Base-by-base conservation (phyloP, 139 green algal genomes). In the Chlorella sp. region DNA sequence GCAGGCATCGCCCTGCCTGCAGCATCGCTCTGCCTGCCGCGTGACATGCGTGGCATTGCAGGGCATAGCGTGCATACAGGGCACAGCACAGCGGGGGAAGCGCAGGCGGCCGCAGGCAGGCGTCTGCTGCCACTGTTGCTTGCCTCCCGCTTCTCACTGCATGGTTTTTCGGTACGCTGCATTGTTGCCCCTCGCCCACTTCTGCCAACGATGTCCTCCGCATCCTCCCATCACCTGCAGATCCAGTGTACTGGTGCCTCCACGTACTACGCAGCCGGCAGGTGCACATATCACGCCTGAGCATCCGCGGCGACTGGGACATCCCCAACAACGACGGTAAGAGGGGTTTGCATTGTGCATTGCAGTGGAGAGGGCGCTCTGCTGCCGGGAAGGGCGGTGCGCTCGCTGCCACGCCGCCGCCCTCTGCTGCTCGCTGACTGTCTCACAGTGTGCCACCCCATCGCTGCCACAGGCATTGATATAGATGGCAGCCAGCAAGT, bases 251-350 rank as follows among this genome's bases (percentile, higher is more conserved):
- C 64, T 88, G 84, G 84, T 55, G 74, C 56, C 56, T 88, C 41
- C 84, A 88, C 57, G 70, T 94, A 15, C 20, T 76, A 17, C 36
- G 71, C 65, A 90, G 86, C 86, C 26, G 44, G 7, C 16, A 71
- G 26, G 89, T 94, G 16, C 11, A 12, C 0, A 17, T 94, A 3
- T 41, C 25, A 0, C 38, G 64, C 2, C 5, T 92, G 17, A 72
- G 9, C 34, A 88, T 93, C 25, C 26, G 15, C 12, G 84, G 88
- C 36, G 86, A 89, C 83, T 65, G 63, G 57, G 41, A 60, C 64
- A 82, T 93, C 63, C 69, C 88, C 5, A 93, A 93, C 83, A 92
- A 86, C 39, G 90, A 93, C 62, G 90, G 87, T 85, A 21, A 6
- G 86, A 17, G 6, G 3, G 16, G 41, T 17, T 20, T 60, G 51